Evolutionary conservation across 352 stramenopile genomes (phyloP), one percentile per base, ranked within the genome.

Genomic region (Phytophthora sojae): DNA sequence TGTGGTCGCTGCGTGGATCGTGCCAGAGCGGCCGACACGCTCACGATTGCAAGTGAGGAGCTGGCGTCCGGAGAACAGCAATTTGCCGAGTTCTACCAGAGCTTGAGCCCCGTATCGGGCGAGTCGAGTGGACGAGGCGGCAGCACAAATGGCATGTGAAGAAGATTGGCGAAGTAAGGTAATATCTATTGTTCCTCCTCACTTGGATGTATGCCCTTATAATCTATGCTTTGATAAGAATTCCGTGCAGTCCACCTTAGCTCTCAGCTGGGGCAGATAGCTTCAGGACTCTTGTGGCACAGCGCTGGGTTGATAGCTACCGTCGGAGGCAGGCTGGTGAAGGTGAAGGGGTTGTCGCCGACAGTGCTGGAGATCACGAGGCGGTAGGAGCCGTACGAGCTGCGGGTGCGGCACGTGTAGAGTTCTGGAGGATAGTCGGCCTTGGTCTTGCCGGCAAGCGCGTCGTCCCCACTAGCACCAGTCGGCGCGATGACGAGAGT

Each of bases 401-500:
- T 58, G 26, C 61, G 66, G 9, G 64, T 71, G 8, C 61, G 53
- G 55, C 76, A 80, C 5, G 63, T 50, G 67, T 76, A 82, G 47
- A 88, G 60, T 52, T 83, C 70, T 8, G 73, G 61, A 17, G 58
- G 45, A 11, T 73, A 73, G 49, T 83, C 63, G 11, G 75, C 67
- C 17, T 64, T 71, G 14, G 59, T 65, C 32, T 75, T 76, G 0
- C 67, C 64, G 26, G 57, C 72, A 29, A 73, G 80, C 0, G 77
- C 80, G 6, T 79, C 73, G 1, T 45, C 53, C 6, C 30, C 7
- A 58, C 32, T 57, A 29, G 76, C 44, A 21, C 69, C 12, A 11
- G 88, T 80, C 11, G 83, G 62, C 5, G 70, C 71, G 29, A 91
- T 50, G 0, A 67, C 73, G 6, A 91, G 44, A 14, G 81, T 57